Percentiles rank a stretch among this genome's conserved stretches.
These are phyloP conservation scores for Candida peoriensis DNA, from an alignment of 805 yeast genomes.

Conservation along the genomic window DNA sequence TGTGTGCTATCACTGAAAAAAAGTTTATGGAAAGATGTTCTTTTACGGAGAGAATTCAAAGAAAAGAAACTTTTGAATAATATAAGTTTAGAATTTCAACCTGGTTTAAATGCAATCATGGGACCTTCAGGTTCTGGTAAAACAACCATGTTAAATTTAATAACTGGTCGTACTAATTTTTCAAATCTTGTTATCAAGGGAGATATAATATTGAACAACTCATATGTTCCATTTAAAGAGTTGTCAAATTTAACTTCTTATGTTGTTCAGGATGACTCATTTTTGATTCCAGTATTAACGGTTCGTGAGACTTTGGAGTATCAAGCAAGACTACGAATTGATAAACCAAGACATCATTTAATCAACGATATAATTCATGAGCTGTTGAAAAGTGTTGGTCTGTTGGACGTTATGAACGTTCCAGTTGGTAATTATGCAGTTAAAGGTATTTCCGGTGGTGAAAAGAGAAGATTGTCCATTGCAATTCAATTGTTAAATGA, in stretches of 20 bases:
- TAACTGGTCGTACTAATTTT: conserved; percentile 49
- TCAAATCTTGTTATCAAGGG: conserved; percentile 32
- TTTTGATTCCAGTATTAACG: conserved; percentile 63
- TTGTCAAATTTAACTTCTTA: conserved; percentile 50
- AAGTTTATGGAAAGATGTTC: conserved; percentile 2
- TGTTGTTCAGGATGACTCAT: conserved; percentile 78
- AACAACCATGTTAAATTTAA: conserved; percentile 56
- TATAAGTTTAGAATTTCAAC: conserved; percentile 60
- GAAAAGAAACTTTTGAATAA: conserved; percentile 23
- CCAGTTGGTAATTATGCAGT: conserved; percentile 50
- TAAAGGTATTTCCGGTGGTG: conserved; percentile 74
- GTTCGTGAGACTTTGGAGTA: conserved; percentile 71
- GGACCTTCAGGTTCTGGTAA: conserved; percentile 84
- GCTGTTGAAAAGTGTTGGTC: conserved; percentile 61
- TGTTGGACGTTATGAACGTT: conserved; percentile 33
- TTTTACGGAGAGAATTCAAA: conserved; percentile 4
- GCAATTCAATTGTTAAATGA: conserved; percentile 71
- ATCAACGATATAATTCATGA: conserved; percentile 45
- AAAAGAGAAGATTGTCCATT: conserved; percentile 77
- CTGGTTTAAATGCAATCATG: conserved; percentile 70
- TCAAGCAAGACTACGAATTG: conserved; percentile 67
- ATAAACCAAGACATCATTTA: conserved; percentile 36
- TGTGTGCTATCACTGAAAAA: conserved; percentile 12
- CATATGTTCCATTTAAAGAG: conserved; percentile 27
- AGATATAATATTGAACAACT: conserved; percentile 36